Evolutionary conservation across 305 asterid genomes (phyloP).

Genomic region (Rubia balearica): DNA sequence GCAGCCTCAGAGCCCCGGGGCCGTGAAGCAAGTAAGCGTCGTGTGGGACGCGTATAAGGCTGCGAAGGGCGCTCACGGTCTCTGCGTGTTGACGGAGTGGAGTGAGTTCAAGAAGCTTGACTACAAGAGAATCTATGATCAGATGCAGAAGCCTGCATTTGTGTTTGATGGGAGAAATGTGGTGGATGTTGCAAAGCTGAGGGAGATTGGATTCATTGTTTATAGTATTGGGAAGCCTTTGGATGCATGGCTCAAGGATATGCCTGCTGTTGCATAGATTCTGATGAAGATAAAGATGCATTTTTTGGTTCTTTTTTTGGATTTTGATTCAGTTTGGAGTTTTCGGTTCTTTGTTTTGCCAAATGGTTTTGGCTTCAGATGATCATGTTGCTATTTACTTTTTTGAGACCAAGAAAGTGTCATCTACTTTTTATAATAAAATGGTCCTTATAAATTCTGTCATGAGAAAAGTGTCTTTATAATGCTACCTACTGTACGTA

Average conservation of each 20-base stretch:
- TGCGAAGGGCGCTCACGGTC: conserved; percentile 23
- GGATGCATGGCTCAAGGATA: conserved; percentile 24
- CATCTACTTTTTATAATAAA: neutral
- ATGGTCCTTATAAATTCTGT: no score
- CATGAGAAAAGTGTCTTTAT: no score
- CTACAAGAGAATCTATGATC: conserved; percentile 21
- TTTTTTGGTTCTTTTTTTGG: neutral
- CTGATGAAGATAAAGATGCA: neutral
- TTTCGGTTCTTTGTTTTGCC: neutral
- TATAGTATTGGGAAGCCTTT: conserved; percentile 28
- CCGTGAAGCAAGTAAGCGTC: conserved; percentile 16
- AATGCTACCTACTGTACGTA: no score
- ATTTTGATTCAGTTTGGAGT: neutral
- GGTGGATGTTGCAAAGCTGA: conserved; percentile 21
- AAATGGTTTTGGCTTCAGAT: conserved; percentile 8
- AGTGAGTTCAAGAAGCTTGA: conserved; percentile 24
- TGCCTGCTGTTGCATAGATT: conserved; percentile 17
- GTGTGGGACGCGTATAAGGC: conserved; percentile 29
- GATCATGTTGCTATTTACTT: neutral
- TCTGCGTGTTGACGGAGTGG: conserved; percentile 29
- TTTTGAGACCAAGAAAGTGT: conserved; percentile 1
- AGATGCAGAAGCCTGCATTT: conserved; percentile 32
- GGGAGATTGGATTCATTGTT: conserved; percentile 26
- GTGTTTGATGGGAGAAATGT: conserved; percentile 29
- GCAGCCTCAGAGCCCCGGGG: conserved; percentile 22